Percentiles rank a stretch among this genome's conserved stretches.
These are phyloP conservation scores for Plantago lanceolata DNA, from an alignment of 305 asterid genomes.

Conservation along the genomic window DNA sequence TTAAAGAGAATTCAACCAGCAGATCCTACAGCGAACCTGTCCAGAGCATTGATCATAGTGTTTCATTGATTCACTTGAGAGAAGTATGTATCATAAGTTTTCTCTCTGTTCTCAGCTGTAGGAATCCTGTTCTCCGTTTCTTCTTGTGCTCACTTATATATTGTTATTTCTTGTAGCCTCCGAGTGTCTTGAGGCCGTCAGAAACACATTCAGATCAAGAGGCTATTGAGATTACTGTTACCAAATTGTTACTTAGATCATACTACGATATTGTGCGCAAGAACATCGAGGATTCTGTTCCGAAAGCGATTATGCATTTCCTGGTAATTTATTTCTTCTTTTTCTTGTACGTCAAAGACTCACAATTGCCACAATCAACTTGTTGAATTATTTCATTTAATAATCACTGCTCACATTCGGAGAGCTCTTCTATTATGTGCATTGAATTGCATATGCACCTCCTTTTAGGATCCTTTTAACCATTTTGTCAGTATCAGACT, in stretches of 20 bases:
- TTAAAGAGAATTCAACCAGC: conserved; percentile 55
- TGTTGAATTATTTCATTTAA: not conserved
- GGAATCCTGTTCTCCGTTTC: conserved; percentile 10
- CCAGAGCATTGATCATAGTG: conserved; percentile 57
- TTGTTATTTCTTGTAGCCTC: conserved; percentile 55
- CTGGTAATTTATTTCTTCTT: conserved; percentile 52
- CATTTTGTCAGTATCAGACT: not conserved
- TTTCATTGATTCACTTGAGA: conserved; percentile 76
- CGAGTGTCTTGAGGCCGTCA: conserved; percentile 84
- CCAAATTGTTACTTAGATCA: conserved; percentile 77
- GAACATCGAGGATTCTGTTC: conserved; percentile 82
- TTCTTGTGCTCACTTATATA: conserved; percentile 16
- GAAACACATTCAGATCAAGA: conserved; percentile 83
- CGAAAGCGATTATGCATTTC: conserved; percentile 98
- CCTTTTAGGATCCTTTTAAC: conserved; percentile 1
- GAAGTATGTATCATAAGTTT: conserved; percentile 48
- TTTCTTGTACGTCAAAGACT: not conserved
- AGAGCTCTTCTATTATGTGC: not conserved
- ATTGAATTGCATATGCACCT: conserved; percentile 6
- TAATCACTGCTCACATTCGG: not conserved
- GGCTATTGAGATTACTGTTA: conserved; percentile 65
- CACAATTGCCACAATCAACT: not conserved
- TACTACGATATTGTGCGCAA: conserved; percentile 92
- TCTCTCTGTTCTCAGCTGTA: conserved; percentile 3
- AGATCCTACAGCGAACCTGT: conserved; percentile 60